A percentile compares a stretch with the other conserved stretches of the same genome.
Evolutionary conservation across 805 yeast genomes (phyloP).

Genomic region (Saccharomycopsis sp.): DNA sequence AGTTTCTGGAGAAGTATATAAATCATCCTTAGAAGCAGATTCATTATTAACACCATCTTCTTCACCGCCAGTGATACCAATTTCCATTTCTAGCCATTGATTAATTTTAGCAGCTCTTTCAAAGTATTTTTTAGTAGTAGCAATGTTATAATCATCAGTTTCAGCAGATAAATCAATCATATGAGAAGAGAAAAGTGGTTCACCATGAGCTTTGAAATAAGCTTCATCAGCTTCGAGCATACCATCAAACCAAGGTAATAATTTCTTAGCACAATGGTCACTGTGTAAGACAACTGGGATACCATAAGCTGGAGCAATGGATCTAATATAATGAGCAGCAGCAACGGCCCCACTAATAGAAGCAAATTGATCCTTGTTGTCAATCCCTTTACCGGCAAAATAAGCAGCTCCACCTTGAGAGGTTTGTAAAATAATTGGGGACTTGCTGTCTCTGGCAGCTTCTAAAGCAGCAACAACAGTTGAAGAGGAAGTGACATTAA

Average conservation of each 20-base stretch:
- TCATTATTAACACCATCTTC: constrained; percentile 99
- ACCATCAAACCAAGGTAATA: constrained; percentile 98
- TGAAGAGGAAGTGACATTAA: constrained; percentile 95
- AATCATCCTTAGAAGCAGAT: constrained; percentile 71
- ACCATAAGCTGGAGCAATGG: constrained; percentile 94
- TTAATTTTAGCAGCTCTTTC: constrained; percentile 84
- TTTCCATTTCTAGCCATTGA: constrained; percentile 99
- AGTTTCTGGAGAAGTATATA: constrained; percentile 94
- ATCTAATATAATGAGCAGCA: constrained; percentile 95
- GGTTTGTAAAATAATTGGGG: constrained; percentile 94
- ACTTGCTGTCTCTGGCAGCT: constrained; percentile 89
- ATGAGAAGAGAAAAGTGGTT: constrained; percentile 97
- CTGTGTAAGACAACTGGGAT: constrained; percentile 96
- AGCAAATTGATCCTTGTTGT: constrained; percentile 87
- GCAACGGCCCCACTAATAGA: constrained; percentile 92
- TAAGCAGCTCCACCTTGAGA: constrained; percentile 99
- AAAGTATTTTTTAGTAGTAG: constrained; percentile 90
- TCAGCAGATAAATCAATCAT: constrained; percentile 98
- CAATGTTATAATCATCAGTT: constrained; percentile 90
- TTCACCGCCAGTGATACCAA: constrained; percentile 99
- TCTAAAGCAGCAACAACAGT: constrained; percentile 95
- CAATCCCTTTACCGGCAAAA: constrained; percentile 99
- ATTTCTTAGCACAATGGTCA: constrained; percentile 98
- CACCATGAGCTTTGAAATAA: constrained; percentile 76
- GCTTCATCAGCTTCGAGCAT: constrained; percentile 95